Base-by-base conservation (phyloP, 169 alveolate genomes). In the Theileria annulata region DNA sequence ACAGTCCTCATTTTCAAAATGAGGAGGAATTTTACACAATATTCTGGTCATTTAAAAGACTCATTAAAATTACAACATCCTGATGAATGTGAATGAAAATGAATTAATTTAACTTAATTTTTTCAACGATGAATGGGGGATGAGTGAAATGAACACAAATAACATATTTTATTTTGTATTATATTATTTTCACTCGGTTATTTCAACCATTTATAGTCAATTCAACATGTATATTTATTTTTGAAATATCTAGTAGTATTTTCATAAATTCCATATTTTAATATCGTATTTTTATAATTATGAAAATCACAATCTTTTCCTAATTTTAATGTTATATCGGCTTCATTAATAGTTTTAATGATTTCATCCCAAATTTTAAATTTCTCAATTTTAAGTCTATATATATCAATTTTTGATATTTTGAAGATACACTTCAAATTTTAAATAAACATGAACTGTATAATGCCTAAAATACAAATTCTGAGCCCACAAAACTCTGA, bases 91-190 rank as follows among this genome's bases (percentile, higher is more conserved):
- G n/a, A 62, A 62, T 0, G 67, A 10, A 58, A 25, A 58, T 25
- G 35, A 0, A 58, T 58, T 21, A 62, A 5, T 62, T 6, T 27
- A 15, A 15, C 25, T 62, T 23, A 27, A 6, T 27, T 62, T n/a
- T 58, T 58, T 62, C 48, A n/a, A 0, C 48, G 27, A 62, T 21
- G 71, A 37, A 62, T 62, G 71, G 71, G 71, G 71, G 25, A 30
- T 62, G 51, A 13, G 66, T 56, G 31, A 25, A 2, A 15, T 21
- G 66, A 56, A 56, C 33, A 56, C 66, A 56, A 8, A 42, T 42
- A 17, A 42, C 51, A 42, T 8, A 42, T 2, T 3, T 42, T 42
- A 8, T 42, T 0, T 42, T 42, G 51, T 42, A 42, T 42, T 10
- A 42, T 42, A 42, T 42, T 42, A 42, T 42, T 42, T 42, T 42